Evolutionary conservation across 805 yeast species (phyloP).

Genomic region (Wickerhamiella lipophila): DNA sequence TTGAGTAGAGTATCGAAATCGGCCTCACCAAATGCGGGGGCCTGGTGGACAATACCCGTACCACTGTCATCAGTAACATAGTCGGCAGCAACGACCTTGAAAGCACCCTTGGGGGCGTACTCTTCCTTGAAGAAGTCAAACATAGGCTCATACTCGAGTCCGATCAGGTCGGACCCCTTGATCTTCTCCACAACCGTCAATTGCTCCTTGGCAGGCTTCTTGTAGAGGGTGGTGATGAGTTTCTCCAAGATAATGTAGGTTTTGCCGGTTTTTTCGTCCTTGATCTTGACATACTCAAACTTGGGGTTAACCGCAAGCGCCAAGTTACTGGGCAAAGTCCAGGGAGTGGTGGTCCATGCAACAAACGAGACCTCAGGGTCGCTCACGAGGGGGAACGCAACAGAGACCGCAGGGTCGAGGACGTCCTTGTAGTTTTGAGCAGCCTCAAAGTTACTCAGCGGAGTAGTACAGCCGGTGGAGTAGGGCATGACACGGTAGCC

Average conservation of each 20-base stretch:
- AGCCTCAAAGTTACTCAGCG: slow-evolving; percentile 94
- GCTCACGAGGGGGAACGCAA: slow-evolving; percentile 69
- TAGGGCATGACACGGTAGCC: slow-evolving; percentile 98
- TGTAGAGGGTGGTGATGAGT: slow-evolving; percentile 72
- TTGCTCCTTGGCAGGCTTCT: slow-evolving; percentile 87
- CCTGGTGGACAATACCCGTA: slow-evolving; percentile 97
- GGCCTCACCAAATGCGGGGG: slow-evolving; percentile 98
- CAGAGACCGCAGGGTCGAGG: slow-evolving; percentile 88
- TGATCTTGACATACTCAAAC: slow-evolving; percentile 83
- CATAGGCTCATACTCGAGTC: slow-evolving; percentile 68
- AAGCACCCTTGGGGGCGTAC: slow-evolving; percentile 58
- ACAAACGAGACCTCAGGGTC: slow-evolving; percentile 76
- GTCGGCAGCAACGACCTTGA: slow-evolving; percentile 66
- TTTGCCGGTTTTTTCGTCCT: slow-evolving; percentile 73
- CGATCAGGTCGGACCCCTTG: slow-evolving; percentile 68
- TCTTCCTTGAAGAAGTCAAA: slow-evolving; percentile 68
- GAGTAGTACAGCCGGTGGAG: slow-evolving; percentile 94
- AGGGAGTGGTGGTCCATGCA: slow-evolving; percentile 99
- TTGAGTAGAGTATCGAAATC: slow-evolving; percentile 77
- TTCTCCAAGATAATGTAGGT: slow-evolving; percentile 76
- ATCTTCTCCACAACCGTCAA: slow-evolving; percentile 69
- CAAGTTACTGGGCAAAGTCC: slow-evolving; percentile 95
- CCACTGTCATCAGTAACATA: slow-evolving; percentile 91
- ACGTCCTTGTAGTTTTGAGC: slow-evolving; percentile 97
- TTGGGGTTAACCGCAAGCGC: slow-evolving; percentile 85